Base-by-base conservation (phyloP, 441 rosid genomes). In the Viola pubescens region DNA sequence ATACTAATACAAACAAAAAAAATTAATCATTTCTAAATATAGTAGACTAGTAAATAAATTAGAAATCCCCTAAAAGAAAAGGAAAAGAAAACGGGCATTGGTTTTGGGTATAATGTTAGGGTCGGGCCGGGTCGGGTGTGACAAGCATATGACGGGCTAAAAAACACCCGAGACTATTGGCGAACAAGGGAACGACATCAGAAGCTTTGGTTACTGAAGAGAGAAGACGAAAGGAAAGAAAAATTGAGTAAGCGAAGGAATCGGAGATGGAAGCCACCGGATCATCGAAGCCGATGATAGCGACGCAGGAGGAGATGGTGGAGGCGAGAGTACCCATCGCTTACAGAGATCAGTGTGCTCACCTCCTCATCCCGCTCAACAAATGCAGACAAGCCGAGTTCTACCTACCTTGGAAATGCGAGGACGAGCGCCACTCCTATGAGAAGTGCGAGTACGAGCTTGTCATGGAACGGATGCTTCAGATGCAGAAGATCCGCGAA, bases 401-500 rank as follows among this genome's bases (percentile, higher is more conserved):
- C 55, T 94, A 73, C 77, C 82, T 94, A 10, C 98, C 98, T 0
- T 94, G 98, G 97, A 94, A 94, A 64, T 94, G 98, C 77, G 95
- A 87, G 74, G 76, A 77, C 65, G 91, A 89, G 71, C 95, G 96
- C 54, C 98, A 94, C 71, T 54, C 76, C 64, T 94, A 94, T 58
- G 97, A 94, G 84, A 89, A 94, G 86, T 94, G 98, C 60, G 92
- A 81, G 57, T 90, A 90, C 84, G 97, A 90, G 80, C 94, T 94
- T 43, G 88, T 94, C 46, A 90, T 88, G 97, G 97, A 88, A 81
- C 69, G 96, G 43, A 94, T 94, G 95, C 89, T 90, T 19, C 73
- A 83, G 85, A 90, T 94, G 98, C 88, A 89, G 85, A 89, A 87
- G 88, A 94, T 94, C 79, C 94, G 91, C 41, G 65, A 72, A 41